Evolutionary conservation across 2,329 filamentous ascomycete genomes (phyloP), one percentile per base, ranked within the genome.

Genomic region (Periconia sp.): DNA sequence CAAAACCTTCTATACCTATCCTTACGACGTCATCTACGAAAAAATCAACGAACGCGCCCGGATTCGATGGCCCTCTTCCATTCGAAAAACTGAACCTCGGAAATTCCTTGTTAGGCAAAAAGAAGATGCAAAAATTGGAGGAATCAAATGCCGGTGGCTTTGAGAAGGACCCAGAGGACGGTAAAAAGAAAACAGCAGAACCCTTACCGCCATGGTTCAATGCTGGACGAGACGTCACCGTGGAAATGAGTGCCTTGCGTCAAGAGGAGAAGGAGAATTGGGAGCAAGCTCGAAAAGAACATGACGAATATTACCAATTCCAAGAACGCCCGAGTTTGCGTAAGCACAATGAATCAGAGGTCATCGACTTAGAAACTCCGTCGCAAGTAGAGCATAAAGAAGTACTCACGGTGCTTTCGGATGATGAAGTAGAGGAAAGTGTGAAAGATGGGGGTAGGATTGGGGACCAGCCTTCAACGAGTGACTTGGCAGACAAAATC

Each of bases 21-120:
- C 41, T 54, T 31, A 43, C 58, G 14, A 33, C 52, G 30, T 43
- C 56, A 45, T 59, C 70, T 23, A 66, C 72, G 3, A 69, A 76
- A 18, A 65, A 76, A 2, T 65, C 81, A 10, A 85, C 84, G 47
- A 78, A 82, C 35, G 84, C 83, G 59, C 80, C 84, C 48, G 76
- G 73, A 2, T 89, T 96, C 66, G 84, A 85, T 59, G 93, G 93
- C 0, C 91, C 92, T 0, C 74, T 99, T 6, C 94, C 94, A 0
- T 99, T 99, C 66, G 92, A 96, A 62, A 93, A 82, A 47, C 76
- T 88, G 7, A 82, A 91, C 66, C 80, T 96, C 1, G 85, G 89
- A 43, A 86, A 84, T 48, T 87, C 84, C 35, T 72, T 78, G 11
- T 70, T 77, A 14, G 78, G 76, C 27, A 81, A 75, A 70, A 82